Conservation (phyloP, 208 protist species). For the Angomonas desouzai region DNA sequence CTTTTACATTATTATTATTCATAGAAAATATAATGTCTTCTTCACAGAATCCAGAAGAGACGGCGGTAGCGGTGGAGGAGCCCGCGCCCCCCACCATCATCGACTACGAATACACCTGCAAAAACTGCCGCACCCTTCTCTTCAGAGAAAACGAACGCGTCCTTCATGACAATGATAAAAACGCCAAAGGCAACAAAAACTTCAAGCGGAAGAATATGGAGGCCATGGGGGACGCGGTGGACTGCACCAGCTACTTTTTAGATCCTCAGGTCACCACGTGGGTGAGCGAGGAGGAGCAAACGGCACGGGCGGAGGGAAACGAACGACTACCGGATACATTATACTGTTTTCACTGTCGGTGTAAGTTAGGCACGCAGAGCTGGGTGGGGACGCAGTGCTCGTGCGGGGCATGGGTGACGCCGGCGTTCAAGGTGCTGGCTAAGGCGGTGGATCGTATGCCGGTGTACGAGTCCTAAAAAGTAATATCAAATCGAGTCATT, state of each 20-base stretch:
- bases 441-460: slow-evolving; percentile 42
- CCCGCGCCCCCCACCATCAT: not conserved
- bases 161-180: slow-evolving; percentile 35
- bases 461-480: not conserved
- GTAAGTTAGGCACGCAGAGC: slow-evolving; percentile 83
- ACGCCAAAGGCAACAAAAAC: slow-evolving; percentile 32
- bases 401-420: slow-evolving; percentile 81
- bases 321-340: slow-evolving; percentile 74
- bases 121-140: slow-evolving; percentile 45
- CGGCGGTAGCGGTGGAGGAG: not conserved
- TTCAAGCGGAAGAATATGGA: slow-evolving; percentile 30
- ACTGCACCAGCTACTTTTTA: slow-evolving; percentile 84
- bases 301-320: slow-evolving; percentile 21
- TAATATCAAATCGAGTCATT: not conserved
- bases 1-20: too few species aligned
- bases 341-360: slow-evolving; percentile 76
- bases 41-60: too few species aligned
- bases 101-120: slow-evolving; percentile 49
- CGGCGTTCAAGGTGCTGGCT: slow-evolving; percentile 77
- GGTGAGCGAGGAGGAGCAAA: slow-evolving; percentile 47
- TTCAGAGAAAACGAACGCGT: slow-evolving; percentile 46
- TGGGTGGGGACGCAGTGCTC: slow-evolving; percentile 82
- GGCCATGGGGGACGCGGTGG: slow-evolving; percentile 11
- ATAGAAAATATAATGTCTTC: too few species aligned
- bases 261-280: slow-evolving; percentile 69